Base-by-base conservation (phyloP, 805 yeast genomes). In the Millerago galiae region DNA sequence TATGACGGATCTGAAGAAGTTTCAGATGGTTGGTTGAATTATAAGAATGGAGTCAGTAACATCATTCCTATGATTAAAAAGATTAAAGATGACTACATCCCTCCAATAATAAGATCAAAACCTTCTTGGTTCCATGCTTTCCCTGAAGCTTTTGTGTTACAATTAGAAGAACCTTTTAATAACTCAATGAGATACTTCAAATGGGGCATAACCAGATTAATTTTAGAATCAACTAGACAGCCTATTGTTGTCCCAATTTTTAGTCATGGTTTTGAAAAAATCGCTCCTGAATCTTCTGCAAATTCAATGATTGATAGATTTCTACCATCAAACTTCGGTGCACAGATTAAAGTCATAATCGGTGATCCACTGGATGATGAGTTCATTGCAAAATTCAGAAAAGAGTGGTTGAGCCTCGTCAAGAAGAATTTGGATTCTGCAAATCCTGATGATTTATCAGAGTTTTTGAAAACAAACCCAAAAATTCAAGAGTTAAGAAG, bases 131-230 rank as follows among this genome's bases (percentile, higher is more conserved):
- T 93, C 45, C 98, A 91, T 59, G 78, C 89, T 4, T 91, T 87
- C 62, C 99, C 99, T 0, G 99, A 91, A 61, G 96, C 95, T 0
- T 87, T 82, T 59, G 98, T 91, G 5, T 74, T 91, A 41, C 99
- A 93, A 60, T 60, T 86, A 38, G 73, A 80, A 46, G 80, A 82
- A 29, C 96, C 96, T 0, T 79, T 77, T 58, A 70, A 74, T 38
- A 84, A 87, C 51, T 88, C 97, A 4, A 86, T 93, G 93, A 70
- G 96, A 48, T 91, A 86, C 62, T 91, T 93, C 70, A 83, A 86
- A 58, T 91, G 98, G 98, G 99, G 99, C 0, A 80, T 89, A 1
- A 77, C 95, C 2, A 71, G 99, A 51, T 59, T 90, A 51, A 71
- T 93, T 5, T 63, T 93, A 42, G 99, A 91, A 60, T 70, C 95